Base-by-base conservation (phyloP, 805 yeast genomes). In the Metschnikowia arizonensis region DNA sequence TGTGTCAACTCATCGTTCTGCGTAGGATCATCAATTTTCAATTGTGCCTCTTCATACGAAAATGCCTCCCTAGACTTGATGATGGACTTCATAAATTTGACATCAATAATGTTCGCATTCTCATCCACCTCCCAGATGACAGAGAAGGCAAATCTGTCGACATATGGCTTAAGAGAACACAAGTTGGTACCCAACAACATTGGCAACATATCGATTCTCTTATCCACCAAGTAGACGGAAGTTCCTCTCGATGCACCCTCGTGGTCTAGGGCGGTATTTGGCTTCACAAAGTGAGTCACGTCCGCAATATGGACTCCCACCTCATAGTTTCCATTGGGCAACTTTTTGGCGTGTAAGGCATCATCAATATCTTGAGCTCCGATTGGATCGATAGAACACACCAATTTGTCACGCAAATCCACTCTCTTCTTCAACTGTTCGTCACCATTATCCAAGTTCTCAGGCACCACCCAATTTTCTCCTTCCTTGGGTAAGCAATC, bases 301-400 rank as follows among this genome's bases (percentile, higher is more conserved):
- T 93, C 99, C 8, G 99, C 99, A 70, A 93, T 93, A 61, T 93
- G 99, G 25, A 93, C 99, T 60, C 99, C 99, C 46, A 93, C 96
- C 63, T 93, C 96, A 72, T 79, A 89, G 62, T 91, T 88, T 0
- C 99, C 99, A 63, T 93, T 93, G 1, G 96, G 89, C 40, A 93
- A 74, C 44, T 63, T 62, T 51, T 77, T 71, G 0, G 98, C 98
- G 61, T 93, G 99, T 40, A 93, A 72, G 1, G 99, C 99, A 71
- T 93, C 97, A 71, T 93, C 99, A 58, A 93, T 93, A 79, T 93
- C 99, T 53, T 90, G 97, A 81, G 98, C 91, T 25, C 85, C 84
- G 2, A 97, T 97, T 8, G 99, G 99, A 73, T 93, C 99, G 56
- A 93, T 93, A 19, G 96, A 85, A 63, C 99, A 93, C 33, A 93